A percentile compares a stretch with the other conserved stretches of the same genome.
Conservation (phyloP, 805 yeast species). For the Saturnispora saitoi region DNA sequence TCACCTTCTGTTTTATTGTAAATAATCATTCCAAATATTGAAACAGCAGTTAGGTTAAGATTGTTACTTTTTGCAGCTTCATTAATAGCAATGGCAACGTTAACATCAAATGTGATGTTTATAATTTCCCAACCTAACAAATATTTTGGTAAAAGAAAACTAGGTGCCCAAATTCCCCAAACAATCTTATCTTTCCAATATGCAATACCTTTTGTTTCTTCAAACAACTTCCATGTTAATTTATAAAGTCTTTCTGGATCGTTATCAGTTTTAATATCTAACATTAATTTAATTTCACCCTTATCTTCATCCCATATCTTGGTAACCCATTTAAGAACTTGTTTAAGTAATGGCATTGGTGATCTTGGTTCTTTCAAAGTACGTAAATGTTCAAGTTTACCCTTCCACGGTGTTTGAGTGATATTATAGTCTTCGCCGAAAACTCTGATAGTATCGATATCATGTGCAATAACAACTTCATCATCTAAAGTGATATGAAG, state of each 20-base stretch:
- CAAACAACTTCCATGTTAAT: slow-evolving; percentile 20
- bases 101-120: slow-evolving; percentile 25
- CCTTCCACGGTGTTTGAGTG: slow-evolving; percentile 21
- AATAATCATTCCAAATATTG: slow-evolving; percentile 19
- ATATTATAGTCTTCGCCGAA: slow-evolving; percentile 26
- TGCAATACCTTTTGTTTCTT: slow-evolving; percentile 16
- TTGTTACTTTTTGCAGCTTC: slow-evolving; percentile 8
- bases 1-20: slow-evolving; percentile 16
- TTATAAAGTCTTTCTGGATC: slow-evolving; percentile 23
- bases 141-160: slow-evolving; percentile 22
- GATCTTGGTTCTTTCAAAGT: slow-evolving; percentile 28
- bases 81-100: slow-evolving; percentile 18
- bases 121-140: slow-evolving; percentile 22
- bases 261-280: slow-evolving; percentile 29
- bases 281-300: slow-evolving; percentile 33
- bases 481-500: slow-evolving; percentile 30
- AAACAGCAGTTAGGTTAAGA: slow-evolving; percentile 18
- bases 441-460: slow-evolving; percentile 25
- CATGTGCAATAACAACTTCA: slow-evolving; percentile 30
- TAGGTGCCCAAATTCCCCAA: slow-evolving; percentile 31
- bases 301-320: slow-evolving; percentile 31
- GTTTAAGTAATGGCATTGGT: slow-evolving; percentile 25
- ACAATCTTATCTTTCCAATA: slow-evolving; percentile 29
- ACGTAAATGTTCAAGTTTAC: slow-evolving; percentile 22
- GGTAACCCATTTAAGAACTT: slow-evolving; percentile 31